Percentiles rank a stretch among this genome's conserved stretches.
Evolutionary conservation across 768 basidiomycete species (phyloP).

Genomic region (Rhizopogon sp.): DNA sequence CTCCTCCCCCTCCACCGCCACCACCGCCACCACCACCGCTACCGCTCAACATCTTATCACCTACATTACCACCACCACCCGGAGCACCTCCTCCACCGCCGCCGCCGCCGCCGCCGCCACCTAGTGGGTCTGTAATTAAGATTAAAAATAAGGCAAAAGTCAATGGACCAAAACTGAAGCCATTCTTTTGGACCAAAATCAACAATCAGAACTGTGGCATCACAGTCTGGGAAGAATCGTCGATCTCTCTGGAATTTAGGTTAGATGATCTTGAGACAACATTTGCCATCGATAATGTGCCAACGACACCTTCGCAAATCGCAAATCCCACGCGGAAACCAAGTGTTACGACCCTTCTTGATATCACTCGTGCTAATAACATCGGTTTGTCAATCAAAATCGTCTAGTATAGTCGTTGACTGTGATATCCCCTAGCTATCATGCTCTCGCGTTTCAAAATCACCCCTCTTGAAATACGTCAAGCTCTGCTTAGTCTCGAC

Average conservation of each 20-base stretch:
- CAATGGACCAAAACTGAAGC: slow-evolving; percentile 57
- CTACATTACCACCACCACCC: slow-evolving; percentile 31
- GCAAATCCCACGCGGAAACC: slow-evolving; percentile 45
- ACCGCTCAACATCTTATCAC: slow-evolving; percentile 13
- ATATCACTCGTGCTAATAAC: slow-evolving; percentile 81
- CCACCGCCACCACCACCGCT: slow-evolving; percentile 23
- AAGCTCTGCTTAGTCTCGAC: slow-evolving; percentile 66
- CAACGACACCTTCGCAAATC: slow-evolving; percentile 37
- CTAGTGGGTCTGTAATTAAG: slow-evolving; percentile 23
- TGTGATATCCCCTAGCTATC: slow-evolving; percentile 47
- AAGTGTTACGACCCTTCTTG: slow-evolving; percentile 65
- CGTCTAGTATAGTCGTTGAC: not conserved
- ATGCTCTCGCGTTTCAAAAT: slow-evolving; percentile 79
- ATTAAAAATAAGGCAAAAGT: slow-evolving; percentile 27
- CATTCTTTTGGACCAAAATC: slow-evolving; percentile 91
- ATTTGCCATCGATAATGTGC: slow-evolving; percentile 54
- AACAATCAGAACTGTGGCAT: slow-evolving; percentile 32
- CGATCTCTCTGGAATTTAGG: slow-evolving; percentile 40
- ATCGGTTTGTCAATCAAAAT: slow-evolving; percentile 45
- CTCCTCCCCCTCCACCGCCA: slow-evolving; percentile 20
- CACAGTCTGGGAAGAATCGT: slow-evolving; percentile 70
- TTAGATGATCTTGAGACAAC: slow-evolving; percentile 70
- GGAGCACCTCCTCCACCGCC: slow-evolving; percentile 33
- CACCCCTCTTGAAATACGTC: slow-evolving; percentile 58
- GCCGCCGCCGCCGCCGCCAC: slow-evolving; percentile 22